These are phyloP conservation scores for Moesziomyces aphidis DNA, from an alignment of 1,284 basidiomycete species.

Conservation along the genomic window DNA sequence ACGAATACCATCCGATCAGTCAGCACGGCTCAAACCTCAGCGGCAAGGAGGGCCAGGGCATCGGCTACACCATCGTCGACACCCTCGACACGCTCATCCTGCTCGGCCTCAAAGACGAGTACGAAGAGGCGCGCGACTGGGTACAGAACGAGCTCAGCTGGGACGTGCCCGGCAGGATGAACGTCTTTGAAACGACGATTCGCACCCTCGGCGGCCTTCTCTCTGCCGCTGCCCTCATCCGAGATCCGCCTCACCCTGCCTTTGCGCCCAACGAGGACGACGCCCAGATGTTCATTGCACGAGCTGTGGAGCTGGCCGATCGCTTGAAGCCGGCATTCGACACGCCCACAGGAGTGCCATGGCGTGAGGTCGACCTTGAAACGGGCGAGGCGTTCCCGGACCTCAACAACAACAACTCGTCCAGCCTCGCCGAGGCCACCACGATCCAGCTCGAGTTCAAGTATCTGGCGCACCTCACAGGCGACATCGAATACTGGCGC, in stretches of 20 bases:
- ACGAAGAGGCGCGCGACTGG: slow-evolving; percentile 82
- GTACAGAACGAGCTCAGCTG: slow-evolving; percentile 78
- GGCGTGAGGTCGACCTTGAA: slow-evolving; percentile 81
- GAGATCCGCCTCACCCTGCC: slow-evolving; percentile 45
- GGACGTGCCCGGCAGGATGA: slow-evolving; percentile 83
- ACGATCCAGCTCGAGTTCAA: slow-evolving; percentile 73
- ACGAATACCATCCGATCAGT: slow-evolving; percentile 66
- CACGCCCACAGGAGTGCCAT: slow-evolving; percentile 79
- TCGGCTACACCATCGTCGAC: slow-evolving; percentile 68
- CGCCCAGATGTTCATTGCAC: slow-evolving; percentile 60
- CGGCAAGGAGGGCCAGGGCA: slow-evolving; percentile 40
- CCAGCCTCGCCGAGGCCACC: slow-evolving; percentile 76
- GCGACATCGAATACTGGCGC: slow-evolving; percentile 82
- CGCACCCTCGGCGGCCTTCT: slow-evolving; percentile 84
- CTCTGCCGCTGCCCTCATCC: slow-evolving; percentile 72
- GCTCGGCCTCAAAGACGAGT: slow-evolving; percentile 84
- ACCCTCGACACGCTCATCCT: slow-evolving; percentile 82
- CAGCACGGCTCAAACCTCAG: slow-evolving; percentile 58
- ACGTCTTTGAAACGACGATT: slow-evolving; percentile 92
- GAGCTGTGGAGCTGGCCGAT: slow-evolving; percentile 78
- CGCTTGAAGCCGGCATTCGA: slow-evolving; percentile 84
- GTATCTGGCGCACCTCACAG: slow-evolving; percentile 84
- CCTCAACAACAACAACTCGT: slow-evolving; percentile 75
- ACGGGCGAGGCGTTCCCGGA: slow-evolving; percentile 77
- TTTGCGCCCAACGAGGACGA: slow-evolving; percentile 51